phyloP scores from a whole-genome alignment of 1,139 yeast species.

The Candida labiduridarum region DNA sequence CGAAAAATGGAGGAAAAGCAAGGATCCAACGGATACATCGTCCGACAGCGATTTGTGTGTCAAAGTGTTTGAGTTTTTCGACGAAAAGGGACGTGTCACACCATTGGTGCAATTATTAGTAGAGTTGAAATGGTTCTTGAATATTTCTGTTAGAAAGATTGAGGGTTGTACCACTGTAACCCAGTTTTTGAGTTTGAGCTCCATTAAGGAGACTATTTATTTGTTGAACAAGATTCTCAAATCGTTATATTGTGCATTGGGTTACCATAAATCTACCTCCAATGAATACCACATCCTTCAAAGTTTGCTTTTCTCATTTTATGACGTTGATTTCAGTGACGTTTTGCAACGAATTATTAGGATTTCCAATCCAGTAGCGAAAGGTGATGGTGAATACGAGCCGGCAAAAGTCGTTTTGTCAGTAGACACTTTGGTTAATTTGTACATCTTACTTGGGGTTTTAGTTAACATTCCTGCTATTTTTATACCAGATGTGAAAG shows the following conservation, averaged over 20 bases:
- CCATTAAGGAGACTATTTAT: slow-evolving; percentile 32
- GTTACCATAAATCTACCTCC: slow-evolving; percentile 14
- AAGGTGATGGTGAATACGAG: slow-evolving; percentile 11
- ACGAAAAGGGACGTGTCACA: slow-evolving; percentile 7
- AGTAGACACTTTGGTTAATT: slow-evolving; percentile 28
- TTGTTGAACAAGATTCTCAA: slow-evolving; percentile 30
- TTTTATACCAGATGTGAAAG: slow-evolving; percentile 22
- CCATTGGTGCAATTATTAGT: slow-evolving; percentile 20
- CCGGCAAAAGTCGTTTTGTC: slow-evolving; percentile 30
- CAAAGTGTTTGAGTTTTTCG: slow-evolving; percentile 17
- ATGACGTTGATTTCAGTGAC: slow-evolving; percentile 26
- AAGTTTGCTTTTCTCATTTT: slow-evolving; percentile 24
- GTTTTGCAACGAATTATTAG: slow-evolving; percentile 25
- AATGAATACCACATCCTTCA: slow-evolving; percentile 22
- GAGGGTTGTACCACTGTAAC: slow-evolving; percentile 17
- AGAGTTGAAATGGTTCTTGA: slow-evolving; percentile 23
- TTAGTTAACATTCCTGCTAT: slow-evolving; percentile 26
- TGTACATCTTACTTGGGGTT: slow-evolving; percentile 28
- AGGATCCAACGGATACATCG: background rate
- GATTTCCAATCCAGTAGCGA: slow-evolving; percentile 24
- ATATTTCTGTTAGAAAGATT: slow-evolving; percentile 19
- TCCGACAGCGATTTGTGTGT: slow-evolving; percentile 8
- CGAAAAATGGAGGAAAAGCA: slow-evolving; percentile 9
- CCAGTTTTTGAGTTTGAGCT: slow-evolving; percentile 20
- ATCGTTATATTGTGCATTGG: slow-evolving; percentile 20